Percentiles rank a stretch among this genome's conserved stretches.
Conservation (phyloP, 2,329 filamentous ascomycete species). For the Stemphylium beticola region DNA sequence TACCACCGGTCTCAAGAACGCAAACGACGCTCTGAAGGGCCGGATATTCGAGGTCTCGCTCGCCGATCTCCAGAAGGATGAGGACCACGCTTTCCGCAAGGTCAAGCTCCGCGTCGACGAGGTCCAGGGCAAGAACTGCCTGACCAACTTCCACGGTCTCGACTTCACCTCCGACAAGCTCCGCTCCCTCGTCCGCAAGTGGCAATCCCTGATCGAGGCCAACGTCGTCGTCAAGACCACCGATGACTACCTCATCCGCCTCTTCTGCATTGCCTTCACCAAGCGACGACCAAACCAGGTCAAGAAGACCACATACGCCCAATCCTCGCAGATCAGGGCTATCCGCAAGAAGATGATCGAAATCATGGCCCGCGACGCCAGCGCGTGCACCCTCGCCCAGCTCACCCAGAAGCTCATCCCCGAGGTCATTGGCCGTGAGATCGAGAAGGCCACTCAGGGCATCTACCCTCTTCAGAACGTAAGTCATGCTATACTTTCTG, state of each 20-base stretch:
- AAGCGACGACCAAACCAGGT: constrained; percentile 99
- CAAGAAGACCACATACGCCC: constrained; percentile 99
- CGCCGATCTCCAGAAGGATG: constrained; percentile 98
- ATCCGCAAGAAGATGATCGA: constrained; percentile 99
- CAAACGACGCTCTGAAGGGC: constrained; percentile 98
- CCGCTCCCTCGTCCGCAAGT: constrained; percentile 98
- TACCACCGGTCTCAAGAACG: constrained; percentile 99
- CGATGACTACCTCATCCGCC: constrained; percentile 98
- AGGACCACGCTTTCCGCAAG: constrained; percentile 99
- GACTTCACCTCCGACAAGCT: constrained; percentile 99
- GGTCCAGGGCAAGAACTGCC: constrained; percentile 99
- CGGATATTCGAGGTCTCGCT: constrained; percentile 99
- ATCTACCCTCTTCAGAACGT: constrained; percentile 99
- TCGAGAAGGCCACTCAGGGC: constrained; percentile 98
- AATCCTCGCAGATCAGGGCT: constrained; percentile 93
- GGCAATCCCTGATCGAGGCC: constrained; percentile 99
- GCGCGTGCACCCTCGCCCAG: constrained; percentile 92
- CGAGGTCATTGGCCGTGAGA: constrained; percentile 99
- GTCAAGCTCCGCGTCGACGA: constrained; percentile 98
- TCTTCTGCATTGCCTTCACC: constrained; percentile 99
- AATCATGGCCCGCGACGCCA: constrained; percentile 96
- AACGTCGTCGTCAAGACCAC: constrained; percentile 99
- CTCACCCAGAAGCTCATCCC: constrained; percentile 98
- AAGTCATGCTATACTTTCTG: constrained; percentile 39
- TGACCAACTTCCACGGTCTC: constrained; percentile 99